These are phyloP conservation scores for Fusarium pseudocircinatum DNA, from an alignment of 2,329 filamentous ascomycete genomes.

Conservation along the genomic window DNA sequence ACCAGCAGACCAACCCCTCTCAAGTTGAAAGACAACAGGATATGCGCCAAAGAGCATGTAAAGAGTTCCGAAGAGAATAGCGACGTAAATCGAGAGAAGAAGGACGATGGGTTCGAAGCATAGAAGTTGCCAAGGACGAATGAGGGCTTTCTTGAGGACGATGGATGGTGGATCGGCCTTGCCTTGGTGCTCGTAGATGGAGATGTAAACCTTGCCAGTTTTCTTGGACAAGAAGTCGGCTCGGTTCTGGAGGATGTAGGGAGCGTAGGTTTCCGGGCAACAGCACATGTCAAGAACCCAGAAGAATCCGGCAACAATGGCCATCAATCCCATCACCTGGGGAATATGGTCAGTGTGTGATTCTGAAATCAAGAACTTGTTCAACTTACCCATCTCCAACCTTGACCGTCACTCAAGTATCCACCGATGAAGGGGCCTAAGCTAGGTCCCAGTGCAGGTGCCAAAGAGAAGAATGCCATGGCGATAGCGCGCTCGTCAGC, in stretches of 20 bases:
- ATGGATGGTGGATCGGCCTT: conserved; percentile 54
- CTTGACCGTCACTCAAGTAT: conserved; percentile 66
- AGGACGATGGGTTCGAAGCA: conserved; percentile 74
- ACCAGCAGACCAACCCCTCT: conserved; percentile 65
- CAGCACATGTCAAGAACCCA: conserved; percentile 63
- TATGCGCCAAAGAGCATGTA: conserved; percentile 66
- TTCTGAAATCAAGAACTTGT: rapidly evolving
- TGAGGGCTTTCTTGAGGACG: conserved; percentile 64
- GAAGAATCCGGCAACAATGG: conserved; percentile 66
- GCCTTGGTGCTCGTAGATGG: conserved; percentile 56
- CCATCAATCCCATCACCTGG: conserved; percentile 67
- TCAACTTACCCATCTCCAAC: conserved; percentile 64
- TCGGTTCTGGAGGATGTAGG: conserved; percentile 63
- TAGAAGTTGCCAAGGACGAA: conserved; percentile 71
- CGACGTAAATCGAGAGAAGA: conserved; percentile 70
- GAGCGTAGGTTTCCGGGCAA: conserved; percentile 68
- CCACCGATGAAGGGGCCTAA: conserved; percentile 69
- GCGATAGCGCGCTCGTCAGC: conserved; percentile 65
- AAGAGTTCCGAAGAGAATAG: conserved; percentile 64
- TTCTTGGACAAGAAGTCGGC: conserved; percentile 59
- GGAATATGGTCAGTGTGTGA: background rate
- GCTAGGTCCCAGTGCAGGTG: conserved; percentile 71
- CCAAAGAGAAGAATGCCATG: conserved; percentile 67
- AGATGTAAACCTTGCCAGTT: conserved; percentile 65
- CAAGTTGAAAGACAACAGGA: conserved; percentile 69